Percentiles rank a stretch among this genome's conserved stretches.
phyloP scores from a whole-genome alignment of 805 yeast genomes.

The Saccharomycopsis fibuligera region DNA sequence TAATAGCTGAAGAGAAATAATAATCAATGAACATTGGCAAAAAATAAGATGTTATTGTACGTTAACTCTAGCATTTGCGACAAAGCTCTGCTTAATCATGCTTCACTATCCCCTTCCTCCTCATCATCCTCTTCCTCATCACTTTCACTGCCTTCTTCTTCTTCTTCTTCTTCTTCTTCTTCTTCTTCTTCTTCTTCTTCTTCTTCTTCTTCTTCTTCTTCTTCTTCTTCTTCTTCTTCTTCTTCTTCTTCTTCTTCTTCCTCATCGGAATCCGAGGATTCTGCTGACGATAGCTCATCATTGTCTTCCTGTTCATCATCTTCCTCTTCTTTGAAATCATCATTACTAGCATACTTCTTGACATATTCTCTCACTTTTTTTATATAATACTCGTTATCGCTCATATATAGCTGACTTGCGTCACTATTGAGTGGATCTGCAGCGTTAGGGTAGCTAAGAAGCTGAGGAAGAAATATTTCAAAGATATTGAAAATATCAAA shows the following conservation, averaged over 20 bases:
- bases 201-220: conserved; percentile 22
- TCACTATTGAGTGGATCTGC: conserved; percentile 89
- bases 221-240: conserved; percentile 25
- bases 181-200: conserved; percentile 21
- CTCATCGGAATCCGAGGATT: conserved; percentile 16
- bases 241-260: conserved; percentile 27
- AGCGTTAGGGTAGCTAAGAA: conserved; percentile 87
- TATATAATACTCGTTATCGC: conserved; percentile 60
- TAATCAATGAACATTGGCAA: too few relatives aligned
- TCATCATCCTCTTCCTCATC: neutral
- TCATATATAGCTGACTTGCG: conserved; percentile 73
- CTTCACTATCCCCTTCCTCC: too few relatives aligned
- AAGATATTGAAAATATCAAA: conserved; percentile 86
- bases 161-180: conserved; percentile 24
- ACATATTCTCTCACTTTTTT: conserved; percentile 71
- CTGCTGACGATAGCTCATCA: conserved; percentile 23
- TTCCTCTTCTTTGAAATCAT: conserved; percentile 39
- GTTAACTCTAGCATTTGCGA: too few relatives aligned
- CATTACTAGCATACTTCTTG: conserved; percentile 52
- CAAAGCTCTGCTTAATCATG: too few relatives aligned
- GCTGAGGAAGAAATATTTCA: conserved; percentile 89
- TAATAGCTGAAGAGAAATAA: too few relatives aligned
- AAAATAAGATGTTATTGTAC: too few relatives aligned
- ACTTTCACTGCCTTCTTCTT: conserved; percentile 12
- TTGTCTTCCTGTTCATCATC: conserved; percentile 36